Evolutionary conservation across 1,139 yeast genomes (phyloP).

Genomic region (Candida sp.): DNA sequence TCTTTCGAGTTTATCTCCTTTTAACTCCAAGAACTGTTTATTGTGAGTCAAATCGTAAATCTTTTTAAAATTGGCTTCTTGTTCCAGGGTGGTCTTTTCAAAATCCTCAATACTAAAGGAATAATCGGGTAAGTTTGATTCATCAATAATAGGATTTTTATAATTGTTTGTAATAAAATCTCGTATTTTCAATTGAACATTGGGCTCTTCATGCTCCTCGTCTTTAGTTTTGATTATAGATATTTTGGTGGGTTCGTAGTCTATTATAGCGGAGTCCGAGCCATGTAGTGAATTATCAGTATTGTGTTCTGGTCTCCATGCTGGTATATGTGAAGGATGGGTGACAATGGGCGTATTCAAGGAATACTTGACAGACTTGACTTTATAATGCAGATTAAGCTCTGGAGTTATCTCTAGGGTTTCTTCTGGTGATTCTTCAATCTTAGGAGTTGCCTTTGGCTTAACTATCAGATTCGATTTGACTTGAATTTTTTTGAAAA

Average conservation of each 20-base stretch:
- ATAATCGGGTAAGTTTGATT: slow-evolving; percentile 29
- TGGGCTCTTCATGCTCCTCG: slow-evolving; percentile 21
- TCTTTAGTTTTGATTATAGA: slow-evolving; percentile 18
- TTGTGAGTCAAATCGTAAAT: slow-evolving; percentile 29
- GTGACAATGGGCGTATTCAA: slow-evolving; percentile 64
- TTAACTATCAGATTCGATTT: background rate
- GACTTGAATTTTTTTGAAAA: background rate
- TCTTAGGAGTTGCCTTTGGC: slow-evolving; percentile 7
- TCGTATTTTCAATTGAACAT: slow-evolving; percentile 40
- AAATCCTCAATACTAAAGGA: slow-evolving; percentile 33
- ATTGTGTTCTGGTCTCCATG: slow-evolving; percentile 53
- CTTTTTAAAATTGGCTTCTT: slow-evolving; percentile 22
- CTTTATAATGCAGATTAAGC: slow-evolving; percentile 21
- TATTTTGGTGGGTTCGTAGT: slow-evolving; percentile 28
- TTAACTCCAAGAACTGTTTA: slow-evolving; percentile 37
- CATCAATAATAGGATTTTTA: slow-evolving; percentile 41
- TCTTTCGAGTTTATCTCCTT: slow-evolving; percentile 41
- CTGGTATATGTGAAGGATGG: slow-evolving; percentile 71
- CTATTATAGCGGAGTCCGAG: slow-evolving; percentile 9
- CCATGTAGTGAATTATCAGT: slow-evolving; percentile 36
- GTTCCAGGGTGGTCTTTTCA: slow-evolving; percentile 28
- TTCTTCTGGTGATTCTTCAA: slow-evolving; percentile 3
- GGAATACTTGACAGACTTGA: slow-evolving; percentile 43
- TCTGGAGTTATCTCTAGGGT: slow-evolving; percentile 5
- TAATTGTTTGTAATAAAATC: slow-evolving; percentile 51